Evolutionary conservation across 1,284 basidiomycete species (phyloP), one percentile per base, ranked within the genome.

Genomic region (Calocybe gambosa): DNA sequence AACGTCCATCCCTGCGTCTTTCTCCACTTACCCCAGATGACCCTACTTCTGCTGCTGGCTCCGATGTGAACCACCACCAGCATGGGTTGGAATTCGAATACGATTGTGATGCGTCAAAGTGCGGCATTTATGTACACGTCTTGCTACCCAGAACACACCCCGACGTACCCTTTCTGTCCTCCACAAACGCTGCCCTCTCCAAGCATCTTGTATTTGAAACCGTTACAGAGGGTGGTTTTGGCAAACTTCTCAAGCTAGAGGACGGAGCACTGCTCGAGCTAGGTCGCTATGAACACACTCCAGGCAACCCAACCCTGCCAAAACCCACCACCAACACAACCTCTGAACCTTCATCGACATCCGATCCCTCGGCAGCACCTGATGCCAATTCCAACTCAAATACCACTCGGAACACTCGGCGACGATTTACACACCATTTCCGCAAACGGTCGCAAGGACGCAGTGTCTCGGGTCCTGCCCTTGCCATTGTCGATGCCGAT

Each of bases 21-120:
- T 87, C 77, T 28, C 89, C 81, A n/a, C 73, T 82, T 39, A 67
- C 73, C 3, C 52, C 68, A 15, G 70, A 77, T 16, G 64, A 74
- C 0, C 63, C 45, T 23, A 36, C 37, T 2, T 25, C 42, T 46
- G 25, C 44, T 65, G 4, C 70, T 70, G 70, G 49, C 58, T 62
- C 45, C 64, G 67, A 40, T 63, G 71, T 46, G 59, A 56, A 79
- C 37, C 71, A 66, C 28, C 71, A 71, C 54, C 75, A 78, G 35
- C 89, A 93, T 56, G 78, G 82, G 13, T 73, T 93, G 47, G 89
- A 90, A 61, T 94, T 94, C 64, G 84, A 85, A 62, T 94, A 86
- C 62, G 92, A 94, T 60, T 89, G 87, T 53, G 89, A 91, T 52
- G 82, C 90, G 0, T 82, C 89, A 9, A 83, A 83, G 56, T 90